Base-by-base conservation (phyloP, 208 protist genomes). In the Leishmania amazonensis region DNA sequence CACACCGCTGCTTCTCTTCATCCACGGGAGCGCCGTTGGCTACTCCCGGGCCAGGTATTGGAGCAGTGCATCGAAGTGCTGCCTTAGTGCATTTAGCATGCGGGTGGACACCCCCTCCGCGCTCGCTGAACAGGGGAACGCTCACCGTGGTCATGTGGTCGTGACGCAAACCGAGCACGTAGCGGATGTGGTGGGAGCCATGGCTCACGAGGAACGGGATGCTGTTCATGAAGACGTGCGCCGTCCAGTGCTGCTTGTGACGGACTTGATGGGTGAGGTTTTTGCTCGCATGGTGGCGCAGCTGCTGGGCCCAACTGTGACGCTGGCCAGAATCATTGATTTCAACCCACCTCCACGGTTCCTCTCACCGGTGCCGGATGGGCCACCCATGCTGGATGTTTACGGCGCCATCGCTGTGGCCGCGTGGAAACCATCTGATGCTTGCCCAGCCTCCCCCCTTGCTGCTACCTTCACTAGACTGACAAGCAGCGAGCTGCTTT, bases 251-350 rank as follows among this genome's bases (percentile, higher is more conserved):
- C 92, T 89, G 89, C 54, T 94, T 49, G 86, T 90, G 51, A 89
- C 81, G 17, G 89, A 94, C 64, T 94, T 85, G 19, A 94, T 94
- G 91, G 89, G 88, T 19, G 91, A 87, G 68, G 68, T 90, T 40
- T 87, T 94, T 64, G 89, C 87, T 8, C 83, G 79, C 1, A 51
- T 92, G 40, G 87, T 83, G 49, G 81, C 86, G 40, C 45, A 72
- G 47, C 45, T 87, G 70, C 60, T 89, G 40, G 40, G 79, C 40
- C 6, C 47, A 5, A 68, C 70, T 47, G 11, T 67, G 6, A 78
- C 54, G 28, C 28, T 94, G 21, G 75, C 82, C 42, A 83, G 87
- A 31, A 75, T 94, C 47, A 58, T 94, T 57, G 90, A 85, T 1
- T 79, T 94, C 51, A 94, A 94, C 70, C 75, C 85, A 24, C 89